These are phyloP conservation scores for Clonostachys rosea DNA, from an alignment of 2,329 filamentous ascomycete genomes.

Conservation along the genomic window DNA sequence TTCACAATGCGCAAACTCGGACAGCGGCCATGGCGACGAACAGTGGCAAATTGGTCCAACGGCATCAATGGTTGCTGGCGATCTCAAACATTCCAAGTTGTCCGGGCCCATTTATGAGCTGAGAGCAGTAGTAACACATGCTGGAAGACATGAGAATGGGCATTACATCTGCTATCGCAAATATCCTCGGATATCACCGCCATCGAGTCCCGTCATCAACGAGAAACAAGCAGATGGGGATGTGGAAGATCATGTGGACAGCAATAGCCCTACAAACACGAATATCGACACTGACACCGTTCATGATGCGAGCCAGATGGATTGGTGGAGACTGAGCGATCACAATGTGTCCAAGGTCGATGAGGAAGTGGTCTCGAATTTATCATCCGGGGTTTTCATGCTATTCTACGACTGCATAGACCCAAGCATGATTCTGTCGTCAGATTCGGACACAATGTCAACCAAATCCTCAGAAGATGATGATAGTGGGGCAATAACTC, in stretches of 20 bases:
- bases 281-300: too few relatives aligned
- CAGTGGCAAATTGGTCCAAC: slow-evolving; percentile 67
- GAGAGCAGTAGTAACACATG: slow-evolving; percentile 81
- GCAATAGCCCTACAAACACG: too few relatives aligned
- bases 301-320: slow-evolving; percentile 9
- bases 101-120: slow-evolving; percentile 67
- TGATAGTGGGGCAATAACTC: not conserved
- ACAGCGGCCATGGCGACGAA: slow-evolving; percentile 37
- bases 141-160: slow-evolving; percentile 87
- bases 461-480: not conserved
- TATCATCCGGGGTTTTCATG: slow-evolving; percentile 85
- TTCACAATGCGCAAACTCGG: slow-evolving; percentile 9
- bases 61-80: slow-evolving; percentile 68
- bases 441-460: slow-evolving; percentile 10
- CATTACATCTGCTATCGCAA: slow-evolving; percentile 92
- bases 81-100: slow-evolving; percentile 41
- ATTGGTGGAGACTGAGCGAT: slow-evolving; percentile 92
- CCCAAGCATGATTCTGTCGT: slow-evolving; percentile 34
- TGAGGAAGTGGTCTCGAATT: slow-evolving; percentile 67
- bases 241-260: not conserved
- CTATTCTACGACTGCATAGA: slow-evolving; percentile 85
- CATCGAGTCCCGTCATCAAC: slow-evolving; percentile 4
- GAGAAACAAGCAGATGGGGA: not conserved
- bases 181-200: slow-evolving; percentile 37
- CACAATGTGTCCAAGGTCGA: slow-evolving; percentile 73